These are phyloP conservation scores for Podaxis sp. DNA, from an alignment of 768 basidiomycete species.

Conservation along the genomic window DNA sequence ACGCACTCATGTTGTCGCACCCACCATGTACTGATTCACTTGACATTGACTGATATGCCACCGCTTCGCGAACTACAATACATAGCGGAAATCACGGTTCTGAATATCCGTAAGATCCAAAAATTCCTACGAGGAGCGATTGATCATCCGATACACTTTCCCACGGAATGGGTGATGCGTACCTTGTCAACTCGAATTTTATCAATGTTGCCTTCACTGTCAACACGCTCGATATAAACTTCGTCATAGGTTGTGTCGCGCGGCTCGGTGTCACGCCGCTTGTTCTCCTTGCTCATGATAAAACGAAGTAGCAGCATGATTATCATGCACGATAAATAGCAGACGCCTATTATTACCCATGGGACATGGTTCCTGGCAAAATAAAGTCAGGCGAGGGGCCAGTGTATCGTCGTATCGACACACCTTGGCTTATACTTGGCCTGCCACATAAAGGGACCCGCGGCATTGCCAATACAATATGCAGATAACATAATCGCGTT, in stretches of 20 bases:
- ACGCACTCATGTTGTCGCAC: background rate
- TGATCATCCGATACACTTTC: background rate
- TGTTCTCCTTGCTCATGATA: conserved; percentile 61
- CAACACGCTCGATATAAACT: conserved; percentile 54
- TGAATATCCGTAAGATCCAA: conserved; percentile 73
- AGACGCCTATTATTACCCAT: conserved; percentile 74
- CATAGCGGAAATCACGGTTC: conserved; percentile 74
- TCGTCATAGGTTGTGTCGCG: conserved; percentile 55
- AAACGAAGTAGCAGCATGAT: conserved; percentile 49
- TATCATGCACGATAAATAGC: conserved; percentile 54
- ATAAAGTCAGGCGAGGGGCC: background rate
- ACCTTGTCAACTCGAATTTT: conserved; percentile 70
- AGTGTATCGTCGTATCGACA: background rate
- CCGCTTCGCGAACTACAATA: conserved; percentile 38
- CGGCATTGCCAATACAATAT: conserved; percentile 65
- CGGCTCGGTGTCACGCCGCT: conserved; percentile 57
- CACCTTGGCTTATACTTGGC: conserved; percentile 65
- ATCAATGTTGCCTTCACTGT: conserved; percentile 50
- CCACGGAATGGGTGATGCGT: conserved; percentile 15
- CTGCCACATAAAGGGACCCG: conserved; percentile 81
- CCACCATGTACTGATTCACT: background rate
- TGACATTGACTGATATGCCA: background rate
- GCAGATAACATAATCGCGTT: conserved; percentile 76
- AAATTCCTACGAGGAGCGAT: conserved; percentile 48
- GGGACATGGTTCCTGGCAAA: conserved; percentile 62